phyloP scores from a whole-genome alignment of 2,329 filamentous ascomycete genomes.

The Xylariomycetidae sp. region DNA sequence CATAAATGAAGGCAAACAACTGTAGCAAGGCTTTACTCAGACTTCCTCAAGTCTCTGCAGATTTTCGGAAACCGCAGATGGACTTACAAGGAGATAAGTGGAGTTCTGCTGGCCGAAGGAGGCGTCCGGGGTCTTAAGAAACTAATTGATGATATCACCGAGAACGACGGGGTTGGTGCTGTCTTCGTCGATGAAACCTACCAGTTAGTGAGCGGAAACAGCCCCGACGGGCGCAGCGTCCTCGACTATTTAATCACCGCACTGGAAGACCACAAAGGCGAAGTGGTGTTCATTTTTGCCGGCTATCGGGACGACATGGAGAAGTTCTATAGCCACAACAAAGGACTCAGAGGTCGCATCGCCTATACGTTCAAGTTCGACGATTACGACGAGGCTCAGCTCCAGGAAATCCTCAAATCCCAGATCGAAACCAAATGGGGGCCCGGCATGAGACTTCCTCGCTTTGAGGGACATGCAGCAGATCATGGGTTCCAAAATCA shows the following conservation, averaged over 20 bases:
- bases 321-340: conserved; percentile 4
- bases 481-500: too few relatives aligned
- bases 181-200: conserved; percentile 78
- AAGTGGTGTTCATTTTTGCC: conserved; percentile 5
- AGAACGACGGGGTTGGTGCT: conserved; percentile 57
- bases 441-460: background rate
- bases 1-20: conserved; percentile 65
- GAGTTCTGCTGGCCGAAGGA: conserved; percentile 56
- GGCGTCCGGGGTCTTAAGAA: conserved; percentile 55
- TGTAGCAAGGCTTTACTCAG: conserved; percentile 63
- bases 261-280: conserved; percentile 1
- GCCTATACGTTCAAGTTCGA: conserved; percentile 2
- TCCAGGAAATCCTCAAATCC: conserved; percentile 1
- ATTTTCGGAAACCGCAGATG: conserved; percentile 58
- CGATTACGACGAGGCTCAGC: conserved; percentile 4
- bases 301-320: conserved; percentile 4
- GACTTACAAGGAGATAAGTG: conserved; percentile 61
- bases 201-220: conserved; percentile 60
- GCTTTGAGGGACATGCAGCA: too few relatives aligned
- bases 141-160: conserved; percentile 50
- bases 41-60: conserved; percentile 56
- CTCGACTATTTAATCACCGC: conserved; percentile 29
- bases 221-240: conserved; percentile 52
- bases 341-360: conserved; percentile 1
- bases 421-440: background rate